These are phyloP conservation scores for Pseudocercospora ulei DNA, from an alignment of 2,329 filamentous ascomycete species.

Conservation along the genomic window DNA sequence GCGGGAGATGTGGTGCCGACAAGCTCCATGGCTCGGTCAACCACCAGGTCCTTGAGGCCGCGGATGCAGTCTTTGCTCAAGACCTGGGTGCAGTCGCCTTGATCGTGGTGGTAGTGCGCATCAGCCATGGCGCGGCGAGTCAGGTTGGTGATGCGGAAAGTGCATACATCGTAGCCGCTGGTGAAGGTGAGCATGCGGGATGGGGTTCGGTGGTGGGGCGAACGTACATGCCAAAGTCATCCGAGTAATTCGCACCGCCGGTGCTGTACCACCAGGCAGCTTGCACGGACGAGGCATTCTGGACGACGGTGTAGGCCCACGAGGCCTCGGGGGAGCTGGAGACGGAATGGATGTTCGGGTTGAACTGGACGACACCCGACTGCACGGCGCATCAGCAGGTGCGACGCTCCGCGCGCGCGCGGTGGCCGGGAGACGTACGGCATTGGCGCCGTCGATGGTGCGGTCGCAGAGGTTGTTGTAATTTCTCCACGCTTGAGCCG, in stretches of 20 bases:
- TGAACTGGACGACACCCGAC: neutral
- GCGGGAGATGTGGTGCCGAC: neutral
- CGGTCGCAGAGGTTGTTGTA: slow-evolving; percentile 1
- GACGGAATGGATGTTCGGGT: neutral
- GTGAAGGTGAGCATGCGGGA: neutral
- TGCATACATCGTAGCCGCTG: slow-evolving; percentile 9
- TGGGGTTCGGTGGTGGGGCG: too few species aligned
- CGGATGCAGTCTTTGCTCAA: neutral
- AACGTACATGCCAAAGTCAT: slow-evolving; percentile 3
- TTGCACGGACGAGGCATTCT: neutral
- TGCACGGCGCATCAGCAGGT: neutral
- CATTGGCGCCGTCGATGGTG: slow-evolving; percentile 1
- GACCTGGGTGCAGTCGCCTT: neutral
- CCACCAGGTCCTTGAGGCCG: neutral
- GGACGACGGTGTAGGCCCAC: slow-evolving; percentile 1
- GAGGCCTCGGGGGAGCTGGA: neutral
- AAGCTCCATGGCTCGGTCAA: neutral
- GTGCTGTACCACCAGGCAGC: slow-evolving; percentile 6
- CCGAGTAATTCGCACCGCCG: slow-evolving; percentile 1
- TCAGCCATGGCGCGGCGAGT: neutral
- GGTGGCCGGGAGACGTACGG: neutral
- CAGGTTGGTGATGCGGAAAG: neutral
- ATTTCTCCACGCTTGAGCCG: slow-evolving; percentile 2
- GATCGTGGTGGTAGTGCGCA: neutral
- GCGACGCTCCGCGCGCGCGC: too few species aligned